A percentile compares a stretch with the other conserved stretches of the same genome.
Evolutionary conservation across 169 alveolate genomes (phyloP).

Genomic region (Cytauxzoon felis): DNA sequence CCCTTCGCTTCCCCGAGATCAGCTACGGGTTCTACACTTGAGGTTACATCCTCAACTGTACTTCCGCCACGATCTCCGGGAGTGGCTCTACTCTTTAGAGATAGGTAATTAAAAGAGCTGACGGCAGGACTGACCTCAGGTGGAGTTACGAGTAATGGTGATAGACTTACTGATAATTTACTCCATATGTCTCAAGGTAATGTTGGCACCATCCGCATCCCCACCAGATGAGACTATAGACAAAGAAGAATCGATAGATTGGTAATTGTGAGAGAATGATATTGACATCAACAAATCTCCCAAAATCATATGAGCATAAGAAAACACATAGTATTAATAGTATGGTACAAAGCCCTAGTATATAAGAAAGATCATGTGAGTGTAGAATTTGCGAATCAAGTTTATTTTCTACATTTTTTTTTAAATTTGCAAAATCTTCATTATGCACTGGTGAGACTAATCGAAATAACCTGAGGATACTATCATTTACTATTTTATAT

Average conservation of each 20-base stretch:
- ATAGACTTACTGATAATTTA: conserved; percentile 68
- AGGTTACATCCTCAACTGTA: no score
- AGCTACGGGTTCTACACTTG: no score
- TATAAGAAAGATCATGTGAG: conserved; percentile 32
- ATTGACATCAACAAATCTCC: conserved; percentile 7
- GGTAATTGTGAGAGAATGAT: conserved; percentile 60
- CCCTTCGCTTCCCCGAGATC: no score
- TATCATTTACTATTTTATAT: conserved; percentile 38
- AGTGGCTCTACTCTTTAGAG: no score
- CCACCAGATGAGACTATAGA: conserved; percentile 61
- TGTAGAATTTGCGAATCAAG: conserved; percentile 44
- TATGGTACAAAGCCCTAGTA: conserved; percentile 57
- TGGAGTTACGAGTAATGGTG: not conserved
- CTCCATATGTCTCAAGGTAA: conserved; percentile 73
- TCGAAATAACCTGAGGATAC: conserved; percentile 20
- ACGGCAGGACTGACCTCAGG: no score
- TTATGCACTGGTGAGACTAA: conserved; percentile 20
- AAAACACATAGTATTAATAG: conserved; percentile 29
- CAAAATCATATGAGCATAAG: conserved; percentile 52
- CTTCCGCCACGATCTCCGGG: no score
- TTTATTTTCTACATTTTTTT: conserved; percentile 51
- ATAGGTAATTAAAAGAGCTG: not conserved
- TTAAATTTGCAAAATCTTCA: conserved; percentile 50
- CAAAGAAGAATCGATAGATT: conserved; percentile 59
- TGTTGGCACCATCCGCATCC: conserved; percentile 72